Percentiles rank a stretch among this genome's conserved stretches.
These are phyloP conservation scores for Dipteronia sinensis DNA, from an alignment of 345 rosid species.

Conservation along the genomic window DNA sequence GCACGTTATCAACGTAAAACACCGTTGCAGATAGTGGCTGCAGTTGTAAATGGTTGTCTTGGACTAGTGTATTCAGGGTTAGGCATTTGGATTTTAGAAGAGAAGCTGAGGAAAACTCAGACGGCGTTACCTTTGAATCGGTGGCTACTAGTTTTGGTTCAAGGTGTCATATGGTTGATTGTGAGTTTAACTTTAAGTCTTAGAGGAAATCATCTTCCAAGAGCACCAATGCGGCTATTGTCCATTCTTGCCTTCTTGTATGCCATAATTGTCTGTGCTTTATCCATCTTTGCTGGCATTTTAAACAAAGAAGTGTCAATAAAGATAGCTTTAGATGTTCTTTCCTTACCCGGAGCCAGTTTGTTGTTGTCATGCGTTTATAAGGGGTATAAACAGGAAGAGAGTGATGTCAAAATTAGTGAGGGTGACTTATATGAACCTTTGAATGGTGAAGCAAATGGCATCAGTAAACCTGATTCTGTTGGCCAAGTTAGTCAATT, in stretches of 20 bases:
- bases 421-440: conserved; percentile 57
- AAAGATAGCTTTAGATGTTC: conserved; percentile 46
- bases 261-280: conserved; percentile 42
- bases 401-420: conserved; percentile 16
- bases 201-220: conserved; percentile 36
- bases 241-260: conserved; percentile 57
- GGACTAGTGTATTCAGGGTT: conserved; percentile 59
- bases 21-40: conserved; percentile 49
- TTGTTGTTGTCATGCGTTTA: conserved; percentile 56
- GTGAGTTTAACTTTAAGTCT: conserved; percentile 54
- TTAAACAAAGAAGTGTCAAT: conserved; percentile 23
- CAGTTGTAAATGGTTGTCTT: conserved; percentile 54
- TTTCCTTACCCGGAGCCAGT: conserved; percentile 61
- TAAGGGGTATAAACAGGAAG: conserved; percentile 33
- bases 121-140: conserved; percentile 46
- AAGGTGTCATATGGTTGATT: conserved; percentile 67
- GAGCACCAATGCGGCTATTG: conserved; percentile 41
- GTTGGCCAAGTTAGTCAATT: conserved; percentile 42
- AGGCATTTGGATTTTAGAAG: conserved; percentile 62
- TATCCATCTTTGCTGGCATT: conserved; percentile 43
- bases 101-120: conserved; percentile 41
- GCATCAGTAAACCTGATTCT: conserved; percentile 30
- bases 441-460: conserved; percentile 45
- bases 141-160: conserved; percentile 57
- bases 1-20: conserved; percentile 32